phyloP scores from a whole-genome alignment of 768 basidiomycete genomes.

The Boletus vermiculosoides region DNA sequence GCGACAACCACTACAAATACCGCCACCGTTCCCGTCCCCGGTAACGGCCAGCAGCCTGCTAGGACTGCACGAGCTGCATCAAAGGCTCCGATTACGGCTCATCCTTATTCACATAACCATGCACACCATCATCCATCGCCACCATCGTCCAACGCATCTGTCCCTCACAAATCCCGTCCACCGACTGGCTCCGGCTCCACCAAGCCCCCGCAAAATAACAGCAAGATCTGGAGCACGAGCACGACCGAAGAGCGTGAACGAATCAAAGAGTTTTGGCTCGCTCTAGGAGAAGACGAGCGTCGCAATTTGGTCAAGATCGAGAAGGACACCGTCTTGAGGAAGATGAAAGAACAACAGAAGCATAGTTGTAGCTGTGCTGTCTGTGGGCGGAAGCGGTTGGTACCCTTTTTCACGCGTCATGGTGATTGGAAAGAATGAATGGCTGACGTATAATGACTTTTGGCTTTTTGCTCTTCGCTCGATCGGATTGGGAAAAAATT shows the following conservation, averaged over 20 bases:
- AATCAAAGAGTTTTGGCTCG: slow-evolving; percentile 98
- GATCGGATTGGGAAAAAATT: slow-evolving; percentile 20
- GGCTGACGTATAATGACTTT: slow-evolving; percentile 24
- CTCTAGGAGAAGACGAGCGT: slow-evolving; percentile 87
- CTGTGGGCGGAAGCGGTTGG: slow-evolving; percentile 94
- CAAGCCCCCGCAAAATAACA: slow-evolving; percentile 43
- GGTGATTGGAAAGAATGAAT: slow-evolving; percentile 11
- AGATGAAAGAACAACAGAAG: slow-evolving; percentile 99
- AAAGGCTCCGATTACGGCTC: slow-evolving; percentile 55
- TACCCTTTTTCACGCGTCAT: slow-evolving; percentile 35
- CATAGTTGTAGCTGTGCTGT: slow-evolving; percentile 95
- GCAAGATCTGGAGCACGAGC: slow-evolving; percentile 94
- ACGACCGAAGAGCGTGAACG: slow-evolving; percentile 91
- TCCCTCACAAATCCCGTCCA: slow-evolving; percentile 32
- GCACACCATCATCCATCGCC: slow-evolving; percentile 54
- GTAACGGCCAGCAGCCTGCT: slow-evolving; percentile 33
- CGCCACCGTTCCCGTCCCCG: slow-evolving; percentile 31
- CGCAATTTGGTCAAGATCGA: slow-evolving; percentile 93
- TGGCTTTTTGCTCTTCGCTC: slow-evolving; percentile 21
- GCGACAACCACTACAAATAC: slow-evolving; percentile 32
- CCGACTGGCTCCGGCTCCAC: slow-evolving; percentile 26
- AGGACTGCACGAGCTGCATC: slow-evolving; percentile 50
- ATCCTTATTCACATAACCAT: slow-evolving; percentile 50
- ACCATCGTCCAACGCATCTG: slow-evolving; percentile 36
- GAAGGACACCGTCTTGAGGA: slow-evolving; percentile 94